Evolutionary conservation across 75 land plant genomes (phyloP).

Genomic region (Picea glauca): DNA sequence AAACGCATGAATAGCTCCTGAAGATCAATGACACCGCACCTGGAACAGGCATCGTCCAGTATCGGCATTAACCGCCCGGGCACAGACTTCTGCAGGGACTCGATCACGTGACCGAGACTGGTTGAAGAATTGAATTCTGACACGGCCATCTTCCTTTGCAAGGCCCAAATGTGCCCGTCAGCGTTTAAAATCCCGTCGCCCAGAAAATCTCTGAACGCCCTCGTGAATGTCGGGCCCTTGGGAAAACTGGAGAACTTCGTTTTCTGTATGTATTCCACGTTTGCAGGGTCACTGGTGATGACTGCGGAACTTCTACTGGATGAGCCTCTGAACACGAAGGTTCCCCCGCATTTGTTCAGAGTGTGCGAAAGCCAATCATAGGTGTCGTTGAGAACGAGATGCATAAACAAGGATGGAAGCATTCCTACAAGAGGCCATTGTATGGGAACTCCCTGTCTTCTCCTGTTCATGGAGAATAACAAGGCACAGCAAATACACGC

Average conservation of each 20-base stretch:
- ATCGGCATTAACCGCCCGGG: slow-evolving; percentile 14
- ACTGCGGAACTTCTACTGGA: slow-evolving; percentile 11
- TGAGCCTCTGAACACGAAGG: slow-evolving; percentile 23
- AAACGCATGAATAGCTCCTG: slow-evolving; percentile 37
- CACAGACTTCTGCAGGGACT: slow-evolving; percentile 2
- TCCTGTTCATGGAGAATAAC: background rate
- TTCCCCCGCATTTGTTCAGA: slow-evolving; percentile 4
- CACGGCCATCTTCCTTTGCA: slow-evolving; percentile 8
- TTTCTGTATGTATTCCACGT: slow-evolving; percentile 25
- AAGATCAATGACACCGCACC: slow-evolving; percentile 19
- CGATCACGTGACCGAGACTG: background rate
- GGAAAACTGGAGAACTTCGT: slow-evolving; percentile 31
- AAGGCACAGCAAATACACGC: background rate
- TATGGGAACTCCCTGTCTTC: background rate
- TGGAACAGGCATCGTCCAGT: slow-evolving; percentile 4
- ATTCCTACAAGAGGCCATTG: slow-evolving; percentile 22
- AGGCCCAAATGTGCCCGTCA: slow-evolving; percentile 13
- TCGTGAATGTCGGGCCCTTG: slow-evolving; percentile 21
- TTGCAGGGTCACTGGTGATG: slow-evolving; percentile 30
- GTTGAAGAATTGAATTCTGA: background rate
- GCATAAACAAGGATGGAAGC: background rate
- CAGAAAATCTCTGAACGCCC: slow-evolving; percentile 26
- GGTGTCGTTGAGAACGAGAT: slow-evolving; percentile 14
- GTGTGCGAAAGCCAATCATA: slow-evolving; percentile 19
- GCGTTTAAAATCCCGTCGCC: slow-evolving; percentile 44